Evolutionary conservation across 2,329 filamentous ascomycete genomes (phyloP), one percentile per base, ranked within the genome.

Genomic region (Fusarium sp.): DNA sequence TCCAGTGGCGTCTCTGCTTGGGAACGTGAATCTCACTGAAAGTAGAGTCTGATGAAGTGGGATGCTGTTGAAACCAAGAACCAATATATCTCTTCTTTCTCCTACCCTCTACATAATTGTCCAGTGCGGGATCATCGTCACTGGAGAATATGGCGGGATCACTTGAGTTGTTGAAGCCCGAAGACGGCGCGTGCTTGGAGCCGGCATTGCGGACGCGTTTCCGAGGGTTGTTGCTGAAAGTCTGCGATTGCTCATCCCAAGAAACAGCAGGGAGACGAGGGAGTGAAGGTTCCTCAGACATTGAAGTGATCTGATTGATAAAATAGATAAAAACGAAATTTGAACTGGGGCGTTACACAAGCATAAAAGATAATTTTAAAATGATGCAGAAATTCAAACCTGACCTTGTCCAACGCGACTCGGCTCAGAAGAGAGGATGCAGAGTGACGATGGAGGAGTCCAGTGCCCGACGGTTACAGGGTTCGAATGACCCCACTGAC

Each of bases 71-170:
- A 77, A 87, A 93, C 91, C 90, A 93, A 7, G 89, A 85, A 6
- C 91, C 91, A 44, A 88, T 81, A 66, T 90, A 89, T 50, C 87
- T 84, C 81, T 92, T 93, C 64, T 86, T 85, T 67, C 85, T 83
- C 26, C 84, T 81, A 2, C 83, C 84, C 49, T 85, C 81, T 25
- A 83, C 80, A 74, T 92, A 92, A 72, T 90, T 90, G 64, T 91
- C 89, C 49, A 90, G 77, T 3, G 86, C 86, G 4, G 89, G 88
- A 60, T 92, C 90, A 73, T 92, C 90, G 62, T 93, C 91, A 76
- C 89, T 90, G 6, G 90, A 92, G 78, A 93, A 93, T 26, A 92
- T 78, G 50, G 89, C 85, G 6, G 90, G 90, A 73, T 93, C 91
- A 75, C 91, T 92, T 21, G 90, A 92, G 75, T 89, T 88, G 75